These are phyloP conservation scores for Leishmania tarentolae DNA, from an alignment of 208 protist species.

Conservation along the genomic window DNA sequence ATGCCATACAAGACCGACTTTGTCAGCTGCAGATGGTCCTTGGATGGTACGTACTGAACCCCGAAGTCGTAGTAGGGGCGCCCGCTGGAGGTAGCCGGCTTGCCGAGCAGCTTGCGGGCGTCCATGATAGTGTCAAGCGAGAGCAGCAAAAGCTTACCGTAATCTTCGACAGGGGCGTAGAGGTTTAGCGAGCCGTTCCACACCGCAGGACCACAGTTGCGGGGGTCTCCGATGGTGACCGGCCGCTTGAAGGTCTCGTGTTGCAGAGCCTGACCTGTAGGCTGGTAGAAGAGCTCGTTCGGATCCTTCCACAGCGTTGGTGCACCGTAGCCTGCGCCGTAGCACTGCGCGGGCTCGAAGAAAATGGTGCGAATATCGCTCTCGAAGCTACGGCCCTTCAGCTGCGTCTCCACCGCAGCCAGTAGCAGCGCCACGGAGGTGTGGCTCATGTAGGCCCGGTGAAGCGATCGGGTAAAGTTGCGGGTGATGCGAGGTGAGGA, in stretches of 20 bases:
- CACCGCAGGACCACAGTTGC: conserved; percentile 64
- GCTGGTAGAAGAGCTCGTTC: conserved; percentile 84
- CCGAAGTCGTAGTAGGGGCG: conserved; percentile 72
- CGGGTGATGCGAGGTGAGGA: conserved; percentile 26
- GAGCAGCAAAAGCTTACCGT: conserved; percentile 77
- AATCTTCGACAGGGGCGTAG: conserved; percentile 80
- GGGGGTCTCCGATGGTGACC: conserved; percentile 28
- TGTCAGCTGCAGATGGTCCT: conserved; percentile 41
- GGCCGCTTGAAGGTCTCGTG: conserved; percentile 55
- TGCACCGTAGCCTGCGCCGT: conserved; percentile 69
- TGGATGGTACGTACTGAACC: conserved; percentile 45
- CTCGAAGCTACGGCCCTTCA: conserved; percentile 68
- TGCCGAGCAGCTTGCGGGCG: conserved; percentile 48
- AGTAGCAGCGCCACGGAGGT: conserved; percentile 75
- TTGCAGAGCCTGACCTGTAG: conserved; percentile 66
- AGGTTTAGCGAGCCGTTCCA: conserved; percentile 82
- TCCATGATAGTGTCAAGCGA: conserved; percentile 76
- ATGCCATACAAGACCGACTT: conserved; percentile 25
- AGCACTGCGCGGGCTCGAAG: conserved; percentile 68
- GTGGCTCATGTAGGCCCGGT: conserved; percentile 48
- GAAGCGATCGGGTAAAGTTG: conserved; percentile 19
- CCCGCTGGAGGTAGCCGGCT: background rate
- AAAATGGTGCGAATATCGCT: conserved; percentile 58
- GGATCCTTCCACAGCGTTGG: conserved; percentile 79
- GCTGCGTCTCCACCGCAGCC: conserved; percentile 74